Conservation (phyloP, 1,284 basidiomycete species). For the Trichosporon ovoides region DNA sequence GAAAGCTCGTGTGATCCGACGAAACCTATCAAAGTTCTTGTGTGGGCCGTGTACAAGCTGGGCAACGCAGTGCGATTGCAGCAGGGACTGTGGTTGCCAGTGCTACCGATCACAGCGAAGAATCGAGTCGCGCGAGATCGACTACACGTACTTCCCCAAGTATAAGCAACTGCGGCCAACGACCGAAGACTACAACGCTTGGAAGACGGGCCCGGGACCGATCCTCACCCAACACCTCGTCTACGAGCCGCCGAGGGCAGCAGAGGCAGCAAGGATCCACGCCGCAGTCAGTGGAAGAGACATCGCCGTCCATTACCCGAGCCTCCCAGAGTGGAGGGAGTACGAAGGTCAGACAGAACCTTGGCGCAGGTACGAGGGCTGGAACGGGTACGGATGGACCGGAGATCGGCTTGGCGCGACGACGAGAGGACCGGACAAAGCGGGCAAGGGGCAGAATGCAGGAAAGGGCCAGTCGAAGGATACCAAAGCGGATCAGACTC, state of each 20-base stretch:
- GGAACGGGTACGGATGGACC: constrained; percentile 35
- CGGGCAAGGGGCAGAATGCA: constrained; percentile 12
- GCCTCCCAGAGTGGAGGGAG: constrained; percentile 29
- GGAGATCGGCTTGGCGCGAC: constrained; percentile 27
- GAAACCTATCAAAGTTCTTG: neutral
- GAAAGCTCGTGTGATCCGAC: neutral
- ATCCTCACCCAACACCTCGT: constrained; percentile 2
- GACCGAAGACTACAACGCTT: neutral
- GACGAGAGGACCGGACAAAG: constrained; percentile 7
- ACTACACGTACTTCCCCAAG: constrained; percentile 36
- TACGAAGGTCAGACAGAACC: constrained; percentile 12
- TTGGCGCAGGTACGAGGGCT: constrained; percentile 22
- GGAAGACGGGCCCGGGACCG: neutral
- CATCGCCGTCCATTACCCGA: constrained; percentile 32
- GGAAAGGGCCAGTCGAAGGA: too few relatives aligned
- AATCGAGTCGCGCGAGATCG: constrained; percentile 25
- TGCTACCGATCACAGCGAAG: neutral
- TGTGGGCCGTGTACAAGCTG: too few relatives aligned
- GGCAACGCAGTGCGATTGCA: neutral
- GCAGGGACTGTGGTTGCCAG: neutral
- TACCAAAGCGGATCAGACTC: constrained; percentile 8
- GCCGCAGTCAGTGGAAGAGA: constrained; percentile 21
- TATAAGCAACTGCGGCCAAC: constrained; percentile 22
- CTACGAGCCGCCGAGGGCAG: constrained; percentile 7
- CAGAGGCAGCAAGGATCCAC: constrained; percentile 18